Percentiles rank a stretch among this genome's conserved stretches.
These are phyloP conservation scores for Neotropicomus parvogracilis DNA, from an alignment of 1,284 basidiomycete genomes.

Conservation along the genomic window DNA sequence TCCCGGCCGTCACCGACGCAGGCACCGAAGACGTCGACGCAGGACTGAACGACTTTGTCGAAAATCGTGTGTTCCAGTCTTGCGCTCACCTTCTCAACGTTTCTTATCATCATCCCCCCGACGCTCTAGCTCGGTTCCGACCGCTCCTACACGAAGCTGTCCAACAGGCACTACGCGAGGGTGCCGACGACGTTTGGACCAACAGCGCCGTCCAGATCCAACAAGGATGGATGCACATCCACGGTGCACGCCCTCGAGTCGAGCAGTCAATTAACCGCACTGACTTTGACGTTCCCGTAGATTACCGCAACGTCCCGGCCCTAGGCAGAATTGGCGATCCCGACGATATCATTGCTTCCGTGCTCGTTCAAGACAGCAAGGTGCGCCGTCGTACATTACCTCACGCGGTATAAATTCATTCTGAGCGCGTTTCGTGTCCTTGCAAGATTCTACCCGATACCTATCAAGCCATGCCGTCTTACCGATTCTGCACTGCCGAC, in stretches of 20 bases:
- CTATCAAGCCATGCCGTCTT: constrained; percentile 77
- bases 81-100: background rate
- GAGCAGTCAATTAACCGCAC: background rate
- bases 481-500: constrained; percentile 69
- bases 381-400: constrained; percentile 39
- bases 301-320: constrained; percentile 67
- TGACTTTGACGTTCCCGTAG: constrained; percentile 35
- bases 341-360: constrained; percentile 75
- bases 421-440: background rate
- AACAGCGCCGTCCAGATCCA: constrained; percentile 62
- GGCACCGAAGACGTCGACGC: constrained; percentile 36
- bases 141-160: constrained; percentile 58
- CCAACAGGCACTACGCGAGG: constrained; percentile 49
- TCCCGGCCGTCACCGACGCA: constrained; percentile 49
- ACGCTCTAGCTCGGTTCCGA: constrained; percentile 51
- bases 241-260: constrained; percentile 47
- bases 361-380: constrained; percentile 66
- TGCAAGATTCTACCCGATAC: constrained; percentile 62
- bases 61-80: constrained; percentile 52
- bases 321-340: constrained; percentile 71
- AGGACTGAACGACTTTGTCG: constrained; percentile 63
- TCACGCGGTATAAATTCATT: background rate
- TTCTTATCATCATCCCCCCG: background rate
- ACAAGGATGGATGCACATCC: constrained; percentile 80
- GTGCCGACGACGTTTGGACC: constrained; percentile 60